Base-by-base conservation (phyloP, 2,329 filamentous ascomycete species). In the Apiospora marii region DNA sequence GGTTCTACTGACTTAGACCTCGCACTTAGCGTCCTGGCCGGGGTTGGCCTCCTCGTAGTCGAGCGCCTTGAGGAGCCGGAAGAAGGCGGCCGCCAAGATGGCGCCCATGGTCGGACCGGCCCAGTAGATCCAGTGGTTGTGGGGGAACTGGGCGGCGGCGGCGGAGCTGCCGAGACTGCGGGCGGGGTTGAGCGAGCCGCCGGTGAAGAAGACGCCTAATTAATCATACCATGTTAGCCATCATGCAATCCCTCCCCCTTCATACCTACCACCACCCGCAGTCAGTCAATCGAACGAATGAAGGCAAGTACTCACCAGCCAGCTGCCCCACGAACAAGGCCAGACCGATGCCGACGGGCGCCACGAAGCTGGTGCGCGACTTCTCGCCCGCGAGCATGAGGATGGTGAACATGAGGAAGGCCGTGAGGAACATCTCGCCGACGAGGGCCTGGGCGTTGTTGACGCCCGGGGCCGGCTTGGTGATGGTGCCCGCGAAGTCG, bases 341-440 rank as follows among this genome's bases (percentile, higher is more conserved):
- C 1, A 93, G 80, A 0, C 92, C 92, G 74, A 94, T 92, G 0
- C 89, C 91, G 0, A 93, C 81, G 0, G 92, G 92, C 0, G 91
- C 92, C 4, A 93, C 81, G 77, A 87, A 93, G 0, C 91, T 93
- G 6, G 87, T 88, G 74, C 88, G 89, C 77, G 92, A 91, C 80
- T 93, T 93, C 77, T 92, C 90, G 4, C 85, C 87, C 0, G 90
- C 91, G 46, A 92, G 83, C 89, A 92, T 92, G 78, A 91, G 86
- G 72, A 91, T 86, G 8, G 89, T 87, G 72, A 91, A 87, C 14
- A 91, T 85, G 22, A 92, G 83, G 77, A 90, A 84, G 0, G 88
- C 84, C 0, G 89, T 91, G 46, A 91, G 83, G 77, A 91, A 89
- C 83, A 90, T 87, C 78, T 91, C 89, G 73, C 90, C 87, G 77